Conservation (phyloP, 2,329 filamentous ascomycete genomes). For the Diaporthe destruens region DNA sequence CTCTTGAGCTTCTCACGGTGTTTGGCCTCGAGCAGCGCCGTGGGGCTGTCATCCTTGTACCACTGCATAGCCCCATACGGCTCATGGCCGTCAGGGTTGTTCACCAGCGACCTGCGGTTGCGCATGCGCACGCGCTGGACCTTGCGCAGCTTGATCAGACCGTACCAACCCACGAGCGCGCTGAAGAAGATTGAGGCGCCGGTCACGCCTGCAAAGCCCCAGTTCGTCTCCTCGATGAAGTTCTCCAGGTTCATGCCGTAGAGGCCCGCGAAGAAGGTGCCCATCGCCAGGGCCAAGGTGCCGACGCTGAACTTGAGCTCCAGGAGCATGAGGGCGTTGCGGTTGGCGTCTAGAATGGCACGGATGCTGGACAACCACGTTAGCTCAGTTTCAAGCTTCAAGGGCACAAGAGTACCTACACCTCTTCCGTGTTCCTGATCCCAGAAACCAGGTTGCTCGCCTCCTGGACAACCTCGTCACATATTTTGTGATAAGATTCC, state of each 20-base stretch:
- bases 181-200: slow-evolving; percentile 78
- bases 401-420: slow-evolving; percentile 70
- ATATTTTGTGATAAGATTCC: slow-evolving; percentile 97
- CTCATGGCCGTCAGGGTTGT: slow-evolving; percentile 21
- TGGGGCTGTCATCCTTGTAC: slow-evolving; percentile 63
- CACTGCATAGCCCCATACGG: slow-evolving; percentile 49
- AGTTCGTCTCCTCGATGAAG: slow-evolving; percentile 93
- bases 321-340: slow-evolving; percentile 96
- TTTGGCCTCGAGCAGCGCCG: slow-evolving; percentile 64
- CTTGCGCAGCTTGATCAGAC: slow-evolving; percentile 83
- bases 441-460: slow-evolving; percentile 92
- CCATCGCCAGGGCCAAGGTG: slow-evolving; percentile 92
- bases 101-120: slow-evolving; percentile 17
- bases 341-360: slow-evolving; percentile 97
- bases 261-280: slow-evolving; percentile 96
- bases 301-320: slow-evolving; percentile 97
- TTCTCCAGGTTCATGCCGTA: slow-evolving; percentile 99
- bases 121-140: slow-evolving; percentile 89
- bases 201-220: slow-evolving; percentile 85
- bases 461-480: slow-evolving; percentile 97
- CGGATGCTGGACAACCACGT: slow-evolving; percentile 74
- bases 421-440: slow-evolving; percentile 98
- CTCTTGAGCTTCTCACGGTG: slow-evolving; percentile 67
- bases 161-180: slow-evolving; percentile 83
- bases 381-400: slow-evolving; percentile 40